These are phyloP conservation scores for Fusarium pininemorale DNA, from an alignment of 2,329 filamentous ascomycete species.

Conservation along the genomic window DNA sequence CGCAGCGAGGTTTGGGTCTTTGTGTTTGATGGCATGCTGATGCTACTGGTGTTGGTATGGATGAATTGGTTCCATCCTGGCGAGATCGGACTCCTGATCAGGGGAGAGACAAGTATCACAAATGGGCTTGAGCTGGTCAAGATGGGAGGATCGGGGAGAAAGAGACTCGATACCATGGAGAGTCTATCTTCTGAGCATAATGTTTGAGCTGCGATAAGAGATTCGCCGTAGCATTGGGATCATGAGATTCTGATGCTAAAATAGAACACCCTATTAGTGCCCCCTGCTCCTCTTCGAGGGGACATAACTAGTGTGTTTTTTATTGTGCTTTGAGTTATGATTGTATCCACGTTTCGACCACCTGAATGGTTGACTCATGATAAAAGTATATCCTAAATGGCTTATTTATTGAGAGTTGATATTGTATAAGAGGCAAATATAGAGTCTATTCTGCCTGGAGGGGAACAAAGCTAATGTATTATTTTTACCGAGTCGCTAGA, in stretches of 20 bases:
- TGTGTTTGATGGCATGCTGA: constrained; percentile 50
- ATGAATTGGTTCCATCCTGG: constrained; percentile 45
- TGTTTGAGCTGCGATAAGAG: neutral
- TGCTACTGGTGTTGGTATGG: constrained; percentile 44
- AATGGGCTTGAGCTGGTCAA: constrained; percentile 39
- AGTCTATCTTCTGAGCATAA: constrained; percentile 21
- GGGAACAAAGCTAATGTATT: too few relatives aligned
- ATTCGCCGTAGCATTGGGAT: neutral
- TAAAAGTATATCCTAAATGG: too few relatives aligned
- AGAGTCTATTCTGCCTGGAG: too few relatives aligned
- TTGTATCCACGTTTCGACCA: too few relatives aligned
- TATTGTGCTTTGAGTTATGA: too few relatives aligned
- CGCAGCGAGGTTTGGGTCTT: constrained; percentile 49
- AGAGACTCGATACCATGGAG: constrained; percentile 18
- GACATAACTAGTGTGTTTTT: too few relatives aligned
- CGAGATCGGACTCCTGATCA: constrained; percentile 42
- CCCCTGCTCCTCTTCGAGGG: neutral
- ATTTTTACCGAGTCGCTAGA: too few relatives aligned
- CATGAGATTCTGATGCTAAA: neutral
- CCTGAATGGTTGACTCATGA: too few relatives aligned
- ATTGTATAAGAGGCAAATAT: too few relatives aligned
- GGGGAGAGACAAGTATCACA: constrained; percentile 32
- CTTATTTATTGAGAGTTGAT: too few relatives aligned
- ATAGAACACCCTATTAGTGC: neutral
- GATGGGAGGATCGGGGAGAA: constrained; percentile 1